Conservation (phyloP, 2,329 filamentous ascomycete genomes). For the Chaetothyriales sp. region DNA sequence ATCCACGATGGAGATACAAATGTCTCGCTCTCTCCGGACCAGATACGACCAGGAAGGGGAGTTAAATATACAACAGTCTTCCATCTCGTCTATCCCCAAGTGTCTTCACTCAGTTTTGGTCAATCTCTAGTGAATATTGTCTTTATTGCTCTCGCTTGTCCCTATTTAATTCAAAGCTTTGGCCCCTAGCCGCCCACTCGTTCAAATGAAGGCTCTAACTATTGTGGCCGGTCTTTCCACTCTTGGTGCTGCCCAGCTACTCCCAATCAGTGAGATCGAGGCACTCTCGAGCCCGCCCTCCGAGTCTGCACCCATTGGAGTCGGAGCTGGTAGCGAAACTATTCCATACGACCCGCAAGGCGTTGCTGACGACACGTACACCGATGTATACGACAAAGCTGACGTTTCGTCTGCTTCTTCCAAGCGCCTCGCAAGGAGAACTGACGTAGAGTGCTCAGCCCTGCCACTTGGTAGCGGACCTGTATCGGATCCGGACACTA, state of each 20-base stretch:
- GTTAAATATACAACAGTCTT: not conserved
- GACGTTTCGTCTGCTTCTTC: not conserved
- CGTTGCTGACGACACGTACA: not conserved
- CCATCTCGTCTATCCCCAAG: not conserved
- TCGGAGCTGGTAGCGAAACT: not conserved
- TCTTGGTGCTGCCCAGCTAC: not conserved
- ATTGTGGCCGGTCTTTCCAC: not conserved
- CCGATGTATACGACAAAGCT: not conserved
- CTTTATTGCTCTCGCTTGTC: not conserved
- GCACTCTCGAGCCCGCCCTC: not conserved
- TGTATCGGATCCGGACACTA: constrained; percentile 22
- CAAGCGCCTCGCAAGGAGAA: not conserved
- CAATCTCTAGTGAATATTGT: not conserved
- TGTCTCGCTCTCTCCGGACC: not conserved
- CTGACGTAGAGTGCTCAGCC: constrained; percentile 11
- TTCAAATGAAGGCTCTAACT: not conserved
- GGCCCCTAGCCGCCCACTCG: not conserved
- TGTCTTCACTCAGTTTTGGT: not conserved
- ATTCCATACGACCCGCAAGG: not conserved
- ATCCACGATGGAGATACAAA: not conserved
- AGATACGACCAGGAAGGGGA: not conserved
- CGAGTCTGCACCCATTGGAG: not conserved
- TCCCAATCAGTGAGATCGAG: not conserved
- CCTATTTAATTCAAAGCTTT: too few relatives aligned
- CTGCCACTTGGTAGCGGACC: constrained; percentile 22